Base-by-base conservation (phyloP, 148 eudicot genomes). In the Rhododendron simsii region DNA sequence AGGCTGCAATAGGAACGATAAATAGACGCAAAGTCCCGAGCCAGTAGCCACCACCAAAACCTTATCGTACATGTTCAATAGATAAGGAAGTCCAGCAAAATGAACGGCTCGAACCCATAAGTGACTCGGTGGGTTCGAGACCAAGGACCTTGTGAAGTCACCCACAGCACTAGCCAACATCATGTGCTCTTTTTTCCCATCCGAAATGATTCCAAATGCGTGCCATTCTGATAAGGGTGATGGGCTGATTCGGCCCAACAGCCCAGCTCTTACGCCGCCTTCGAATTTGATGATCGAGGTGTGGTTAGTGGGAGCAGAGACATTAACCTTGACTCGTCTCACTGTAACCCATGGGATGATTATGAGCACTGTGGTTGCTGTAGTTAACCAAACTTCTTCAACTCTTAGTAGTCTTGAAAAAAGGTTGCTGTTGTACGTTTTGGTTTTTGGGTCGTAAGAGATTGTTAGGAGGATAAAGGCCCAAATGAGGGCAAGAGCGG, bases 131-230 rank as follows among this genome's bases (percentile, higher is more conserved):
- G 91, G 92, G 65, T 86, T 41, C 14, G 92, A 75, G 28, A 92
- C 91, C 35, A 92, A 55, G 4, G 94, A 89, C 73, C 88, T 92
- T 0, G 92, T 91, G 88, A 90, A 92, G 85, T 92, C 94, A 1
- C 94, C 94, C 3, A 92, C 94, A 1, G 93, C 94, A 33, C 93
- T 91, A 2, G 93, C 94, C 55, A 92, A 85, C 93, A 91, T 92
- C 92, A 90, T 91, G 81, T 91, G 93, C 51, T 88, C 91, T 4
- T 80, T 39, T 65, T 91, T 91, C 8, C 83, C 86, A 28, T 92
- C 92, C 0, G 92, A 91, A 63, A 91, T 92, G 80, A 92, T 92
- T 0, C 93, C 94, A 7, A 91, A 92, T 0, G 91, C 91, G 20
- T 92, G 94, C 94, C 94, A 90, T 30, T 92, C 94, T 1, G 93